These are phyloP conservation scores for Coniochaeta pulveracea DNA, from an alignment of 2,329 filamentous ascomycete species.

Conservation along the genomic window DNA sequence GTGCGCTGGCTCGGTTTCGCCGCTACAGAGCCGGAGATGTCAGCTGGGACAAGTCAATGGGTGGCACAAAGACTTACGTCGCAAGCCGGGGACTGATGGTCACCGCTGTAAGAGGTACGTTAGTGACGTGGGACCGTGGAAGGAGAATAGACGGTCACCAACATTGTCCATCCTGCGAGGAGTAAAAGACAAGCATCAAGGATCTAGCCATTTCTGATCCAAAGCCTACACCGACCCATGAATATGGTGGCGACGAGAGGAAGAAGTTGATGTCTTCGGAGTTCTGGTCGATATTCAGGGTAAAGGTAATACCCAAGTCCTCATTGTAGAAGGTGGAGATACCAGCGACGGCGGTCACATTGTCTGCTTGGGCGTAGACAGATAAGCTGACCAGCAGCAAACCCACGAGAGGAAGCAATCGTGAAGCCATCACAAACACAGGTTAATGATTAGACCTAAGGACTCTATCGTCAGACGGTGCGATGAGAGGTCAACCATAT, in stretches of 20 bases:
- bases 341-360: background rate
- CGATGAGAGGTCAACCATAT: too few species aligned
- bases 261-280: constrained; percentile 17
- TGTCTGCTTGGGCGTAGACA: background rate
- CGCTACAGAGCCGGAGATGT: too few species aligned
- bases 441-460: too few species aligned
- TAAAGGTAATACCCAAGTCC: constrained; percentile 12
- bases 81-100: constrained; percentile 11
- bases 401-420: background rate
- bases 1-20: constrained; percentile 12
- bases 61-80: constrained; percentile 6
- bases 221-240: constrained; percentile 15
- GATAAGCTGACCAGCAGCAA: background rate
- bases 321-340: constrained; percentile 12
- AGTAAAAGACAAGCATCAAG: constrained; percentile 14
- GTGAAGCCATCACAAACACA: constrained; percentile 3
- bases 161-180: constrained; percentile 9
- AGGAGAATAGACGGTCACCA: background rate
- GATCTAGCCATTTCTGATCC: constrained; percentile 12
- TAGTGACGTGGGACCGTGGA: background rate
- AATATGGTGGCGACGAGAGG: constrained; percentile 10
- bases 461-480: too few species aligned
- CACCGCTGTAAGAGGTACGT: constrained; percentile 6
- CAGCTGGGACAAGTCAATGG: background rate
- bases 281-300: constrained; percentile 13